Percentiles rank a stretch among this genome's conserved stretches.
Evolutionary conservation across 1,284 basidiomycete species (phyloP).

Genomic region (Fistulina hepatica): DNA sequence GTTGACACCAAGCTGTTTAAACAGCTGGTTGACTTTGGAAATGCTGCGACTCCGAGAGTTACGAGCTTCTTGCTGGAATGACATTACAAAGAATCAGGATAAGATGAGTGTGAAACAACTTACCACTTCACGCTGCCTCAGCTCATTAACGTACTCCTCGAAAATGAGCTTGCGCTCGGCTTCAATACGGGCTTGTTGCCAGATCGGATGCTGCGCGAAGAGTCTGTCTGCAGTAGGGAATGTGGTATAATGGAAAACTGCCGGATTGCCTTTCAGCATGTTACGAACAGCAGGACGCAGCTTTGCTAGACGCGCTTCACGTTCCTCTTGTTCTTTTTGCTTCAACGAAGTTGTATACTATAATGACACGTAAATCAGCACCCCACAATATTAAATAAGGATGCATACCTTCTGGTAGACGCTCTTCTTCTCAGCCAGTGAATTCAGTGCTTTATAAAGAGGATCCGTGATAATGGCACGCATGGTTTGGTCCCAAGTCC

Average conservation of each 20-base stretch:
- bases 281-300: conserved; percentile 74
- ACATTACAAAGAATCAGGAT: conserved; percentile 8
- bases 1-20: conserved; percentile 77
- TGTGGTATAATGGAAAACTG: conserved; percentile 82
- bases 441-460: conserved; percentile 89
- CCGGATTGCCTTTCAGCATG: conserved; percentile 74
- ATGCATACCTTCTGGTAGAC: conserved; percentile 78
- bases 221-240: conserved; percentile 77
- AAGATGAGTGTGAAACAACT: conserved; percentile 20
- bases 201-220: conserved; percentile 77
- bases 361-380: conserved; percentile 10
- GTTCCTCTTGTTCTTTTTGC: conserved; percentile 68
- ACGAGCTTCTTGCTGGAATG: conserved; percentile 59
- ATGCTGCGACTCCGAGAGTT: conserved; percentile 67
- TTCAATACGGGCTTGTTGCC: conserved; percentile 77
- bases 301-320: conserved; percentile 70
- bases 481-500: conserved; percentile 99
- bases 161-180: conserved; percentile 78
- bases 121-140: conserved; percentile 80
- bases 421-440: conserved; percentile 88
- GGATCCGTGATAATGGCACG: conserved; percentile 96
- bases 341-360: conserved; percentile 70
- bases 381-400: conserved; percentile 3
- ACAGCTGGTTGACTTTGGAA: conserved; percentile 65
- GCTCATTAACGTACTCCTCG: conserved; percentile 78